These are phyloP conservation scores for Glonium stellatum DNA, from an alignment of 495 filamentous ascomycete genomes.

Conservation along the genomic window DNA sequence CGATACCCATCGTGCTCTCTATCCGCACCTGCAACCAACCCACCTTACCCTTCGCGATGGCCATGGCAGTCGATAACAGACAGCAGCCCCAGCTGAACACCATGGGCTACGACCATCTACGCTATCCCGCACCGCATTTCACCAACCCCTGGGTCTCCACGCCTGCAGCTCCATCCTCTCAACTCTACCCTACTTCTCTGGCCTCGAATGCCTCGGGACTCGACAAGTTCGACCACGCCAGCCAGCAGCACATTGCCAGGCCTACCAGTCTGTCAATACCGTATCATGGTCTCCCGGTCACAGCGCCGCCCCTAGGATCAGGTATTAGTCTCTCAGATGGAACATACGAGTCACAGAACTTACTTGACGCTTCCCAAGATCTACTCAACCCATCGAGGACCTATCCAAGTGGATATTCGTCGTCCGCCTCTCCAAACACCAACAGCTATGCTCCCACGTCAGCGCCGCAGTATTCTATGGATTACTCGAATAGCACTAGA, in stretches of 20 bases:
- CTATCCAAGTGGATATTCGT: conserved; percentile 30
- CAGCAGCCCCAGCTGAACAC: conserved; percentile 68
- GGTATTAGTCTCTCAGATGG: conserved; percentile 63
- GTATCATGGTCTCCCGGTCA: conserved; percentile 64
- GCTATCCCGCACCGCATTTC: conserved; percentile 74
- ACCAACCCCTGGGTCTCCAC: conserved; percentile 80
- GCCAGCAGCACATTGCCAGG: conserved; percentile 50
- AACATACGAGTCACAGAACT: conserved; percentile 57
- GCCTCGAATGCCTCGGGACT: conserved; percentile 44
- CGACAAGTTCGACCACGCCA: conserved; percentile 38
- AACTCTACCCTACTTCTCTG: conserved; percentile 52
- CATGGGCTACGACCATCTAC: conserved; percentile 74
- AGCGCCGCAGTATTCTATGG: conserved; percentile 57
- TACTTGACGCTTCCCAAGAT: conserved; percentile 71
- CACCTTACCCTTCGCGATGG: conserved; percentile 49
- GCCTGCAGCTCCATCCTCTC: conserved; percentile 50
- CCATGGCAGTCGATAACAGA: conserved; percentile 79
- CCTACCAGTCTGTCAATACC: conserved; percentile 64
- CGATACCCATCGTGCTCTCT: conserved; percentile 12
- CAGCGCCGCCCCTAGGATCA: conserved; percentile 61
- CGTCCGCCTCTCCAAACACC: conserved; percentile 48
- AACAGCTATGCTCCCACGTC: conserved; percentile 64
- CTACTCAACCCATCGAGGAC: conserved; percentile 47
- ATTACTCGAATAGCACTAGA: conserved; percentile 53
- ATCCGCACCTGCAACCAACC: conserved; percentile 12